These are phyloP conservation scores for Mortierella antarctica DNA, from an alignment of 192 early-diverging fungal species.

Conservation along the genomic window DNA sequence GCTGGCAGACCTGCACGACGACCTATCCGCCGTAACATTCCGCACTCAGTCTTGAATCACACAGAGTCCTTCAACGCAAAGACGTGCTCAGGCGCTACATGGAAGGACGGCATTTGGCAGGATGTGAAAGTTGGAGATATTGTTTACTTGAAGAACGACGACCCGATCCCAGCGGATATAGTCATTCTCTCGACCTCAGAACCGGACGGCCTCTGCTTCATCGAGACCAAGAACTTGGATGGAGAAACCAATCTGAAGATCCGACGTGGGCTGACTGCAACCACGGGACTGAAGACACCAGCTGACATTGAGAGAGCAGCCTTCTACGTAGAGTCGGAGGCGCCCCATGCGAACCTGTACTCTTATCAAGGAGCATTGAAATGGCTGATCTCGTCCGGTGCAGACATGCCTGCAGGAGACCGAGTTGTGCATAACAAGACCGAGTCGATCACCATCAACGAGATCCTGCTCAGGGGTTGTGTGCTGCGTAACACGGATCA, in stretches of 20 bases:
- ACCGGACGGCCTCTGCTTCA: slow-evolving; percentile 84
- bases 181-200: slow-evolving; percentile 89
- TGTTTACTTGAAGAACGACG: slow-evolving; percentile 83
- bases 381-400: slow-evolving; percentile 54
- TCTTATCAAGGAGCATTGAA: slow-evolving; percentile 84
- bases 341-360: slow-evolving; percentile 89
- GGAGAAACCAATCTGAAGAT: slow-evolving; percentile 99
- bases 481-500: slow-evolving; percentile 92
- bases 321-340: slow-evolving; percentile 85
- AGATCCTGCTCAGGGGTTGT: slow-evolving; percentile 91
- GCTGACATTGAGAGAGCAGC: slow-evolving; percentile 67
- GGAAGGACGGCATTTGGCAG: slow-evolving; percentile 83
- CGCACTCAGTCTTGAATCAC: slow-evolving; percentile 60
- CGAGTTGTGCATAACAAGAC: slow-evolving; percentile 62
- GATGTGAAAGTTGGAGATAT: slow-evolving; percentile 91
- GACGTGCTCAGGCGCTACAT: slow-evolving; percentile 43
- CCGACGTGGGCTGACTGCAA: slow-evolving; percentile 73
- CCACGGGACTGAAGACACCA: slow-evolving; percentile 63
- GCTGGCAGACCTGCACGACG: slow-evolving; percentile 33
- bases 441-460: slow-evolving; percentile 78
- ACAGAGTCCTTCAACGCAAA: slow-evolving; percentile 30
- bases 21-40: slow-evolving; percentile 40
- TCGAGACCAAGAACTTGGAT: slow-evolving; percentile 99
- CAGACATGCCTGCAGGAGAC: slow-evolving; percentile 52
- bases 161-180: slow-evolving; percentile 92